Percentiles rank a stretch among this genome's conserved stretches.
phyloP scores from a whole-genome alignment of 1,139 yeast genomes.

The Yamadazyma sp. region DNA sequence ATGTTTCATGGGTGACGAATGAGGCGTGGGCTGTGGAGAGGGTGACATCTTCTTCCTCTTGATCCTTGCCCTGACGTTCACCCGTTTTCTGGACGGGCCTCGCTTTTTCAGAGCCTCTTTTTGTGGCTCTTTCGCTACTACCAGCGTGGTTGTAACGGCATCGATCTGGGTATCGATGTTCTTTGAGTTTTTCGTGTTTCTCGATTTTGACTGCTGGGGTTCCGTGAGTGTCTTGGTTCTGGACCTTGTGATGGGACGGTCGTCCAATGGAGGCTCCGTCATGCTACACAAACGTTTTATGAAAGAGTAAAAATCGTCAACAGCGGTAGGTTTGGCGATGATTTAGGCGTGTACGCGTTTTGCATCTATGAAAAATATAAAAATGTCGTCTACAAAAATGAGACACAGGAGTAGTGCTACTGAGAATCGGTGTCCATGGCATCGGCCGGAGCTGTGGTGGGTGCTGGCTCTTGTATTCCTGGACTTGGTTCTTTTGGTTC shows the following conservation, averaged over 20 bases:
- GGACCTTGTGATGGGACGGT: constrained; percentile 6
- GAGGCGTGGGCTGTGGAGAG: neutral
- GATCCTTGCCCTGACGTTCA: neutral
- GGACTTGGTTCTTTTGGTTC: too few species aligned
- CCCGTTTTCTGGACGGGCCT: neutral
- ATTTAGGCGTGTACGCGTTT: constrained; percentile 2
- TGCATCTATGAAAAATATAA: neutral
- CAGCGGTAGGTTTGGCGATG: constrained; percentile 1
- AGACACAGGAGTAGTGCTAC: neutral
- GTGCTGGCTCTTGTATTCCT: too few species aligned
- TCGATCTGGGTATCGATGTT: too few species aligned
- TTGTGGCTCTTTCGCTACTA: neutral
- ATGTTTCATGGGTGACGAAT: too few species aligned
- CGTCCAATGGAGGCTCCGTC: constrained; percentile 4
- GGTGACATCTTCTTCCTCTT: constrained; percentile 2
- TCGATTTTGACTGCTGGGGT: neutral
- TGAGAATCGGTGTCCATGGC: constrained; percentile 1
- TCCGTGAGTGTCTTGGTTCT: constrained; percentile 1
- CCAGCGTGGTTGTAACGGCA: too few species aligned
- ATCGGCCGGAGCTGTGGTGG: neutral
- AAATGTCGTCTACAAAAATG: too few species aligned
- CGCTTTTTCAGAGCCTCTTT: neutral
- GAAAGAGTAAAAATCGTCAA: neutral
- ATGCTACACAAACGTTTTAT: too few species aligned
- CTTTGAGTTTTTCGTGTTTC: neutral